Evolutionary conservation across 1,284 basidiomycete genomes (phyloP).

Genomic region (Boletellus deceptivus): DNA sequence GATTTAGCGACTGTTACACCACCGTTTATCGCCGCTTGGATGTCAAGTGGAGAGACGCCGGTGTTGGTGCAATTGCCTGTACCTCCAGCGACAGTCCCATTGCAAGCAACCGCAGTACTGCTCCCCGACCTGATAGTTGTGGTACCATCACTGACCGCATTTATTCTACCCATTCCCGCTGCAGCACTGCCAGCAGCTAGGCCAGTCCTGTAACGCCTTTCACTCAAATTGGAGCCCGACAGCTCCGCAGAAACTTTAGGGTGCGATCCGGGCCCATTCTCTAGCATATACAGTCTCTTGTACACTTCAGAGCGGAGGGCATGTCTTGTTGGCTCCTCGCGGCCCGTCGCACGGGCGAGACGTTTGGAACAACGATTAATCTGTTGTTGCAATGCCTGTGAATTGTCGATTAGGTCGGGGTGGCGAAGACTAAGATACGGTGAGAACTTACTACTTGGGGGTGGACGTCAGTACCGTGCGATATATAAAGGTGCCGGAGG

Average conservation of each 20-base stretch:
- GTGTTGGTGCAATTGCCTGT: slow-evolving; percentile 18
- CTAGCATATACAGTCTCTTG: slow-evolving; percentile 49
- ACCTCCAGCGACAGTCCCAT: slow-evolving; percentile 4
- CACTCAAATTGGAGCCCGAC: slow-evolving; percentile 9
- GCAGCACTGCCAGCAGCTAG: slow-evolving; percentile 5
- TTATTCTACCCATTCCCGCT: neutral
- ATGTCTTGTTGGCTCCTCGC: slow-evolving; percentile 46
- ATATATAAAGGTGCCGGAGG: slow-evolving; percentile 21
- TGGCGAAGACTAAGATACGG: neutral
- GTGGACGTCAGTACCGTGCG: slow-evolving; percentile 42
- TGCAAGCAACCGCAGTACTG: slow-evolving; percentile 1
- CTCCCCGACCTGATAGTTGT: neutral
- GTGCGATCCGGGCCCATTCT: slow-evolving; percentile 26
- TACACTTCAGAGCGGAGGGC: slow-evolving; percentile 51
- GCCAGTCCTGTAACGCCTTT: slow-evolving; percentile 8
- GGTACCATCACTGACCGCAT: neutral
- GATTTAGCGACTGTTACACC: slow-evolving; percentile 50
- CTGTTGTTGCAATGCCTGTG: slow-evolving; percentile 66
- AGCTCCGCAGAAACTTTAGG: slow-evolving; percentile 5
- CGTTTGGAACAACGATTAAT: slow-evolving; percentile 66
- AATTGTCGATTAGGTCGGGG: neutral
- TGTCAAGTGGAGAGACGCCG: slow-evolving; percentile 39
- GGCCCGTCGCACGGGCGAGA: slow-evolving; percentile 67
- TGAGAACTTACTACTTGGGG: slow-evolving; percentile 60
- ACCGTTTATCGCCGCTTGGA: slow-evolving; percentile 39